A percentile compares a stretch with the other conserved stretches of the same genome.
phyloP scores from a whole-genome alignment of 805 yeast genomes.

The Yarrowia alimentaria region DNA sequence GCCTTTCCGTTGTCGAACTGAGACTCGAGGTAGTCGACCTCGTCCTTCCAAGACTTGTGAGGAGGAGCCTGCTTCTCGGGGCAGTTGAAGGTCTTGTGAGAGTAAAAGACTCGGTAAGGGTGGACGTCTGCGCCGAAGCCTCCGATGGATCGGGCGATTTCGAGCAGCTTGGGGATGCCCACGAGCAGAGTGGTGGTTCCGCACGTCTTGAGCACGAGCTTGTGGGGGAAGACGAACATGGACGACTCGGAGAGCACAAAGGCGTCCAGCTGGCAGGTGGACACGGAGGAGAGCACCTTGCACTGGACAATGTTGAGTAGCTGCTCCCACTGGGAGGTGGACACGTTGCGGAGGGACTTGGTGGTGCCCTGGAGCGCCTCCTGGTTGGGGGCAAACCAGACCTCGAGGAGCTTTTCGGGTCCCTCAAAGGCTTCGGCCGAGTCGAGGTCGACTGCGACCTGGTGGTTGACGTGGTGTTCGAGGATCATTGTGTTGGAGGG shows the following conservation, averaged over 20 bases:
- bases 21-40: constrained; percentile 64
- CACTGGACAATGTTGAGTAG: constrained; percentile 82
- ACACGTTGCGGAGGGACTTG: constrained; percentile 57
- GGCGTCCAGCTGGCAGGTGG: constrained; percentile 68
- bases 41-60: constrained; percentile 82
- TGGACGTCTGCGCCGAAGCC: constrained; percentile 42
- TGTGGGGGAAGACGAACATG: constrained; percentile 82
- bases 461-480: constrained; percentile 60
- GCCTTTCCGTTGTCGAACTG: constrained; percentile 62
- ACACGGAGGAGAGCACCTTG: constrained; percentile 77
- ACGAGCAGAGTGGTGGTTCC: constrained; percentile 91
- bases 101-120: constrained; percentile 75
- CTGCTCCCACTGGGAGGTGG: constrained; percentile 64
- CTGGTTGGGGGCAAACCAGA: constrained; percentile 72
- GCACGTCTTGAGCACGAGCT: constrained; percentile 85
- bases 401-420: constrained; percentile 88
- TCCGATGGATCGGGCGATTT: constrained; percentile 46
- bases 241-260: constrained; percentile 87
- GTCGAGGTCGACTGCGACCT: constrained; percentile 72
- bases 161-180: constrained; percentile 66
- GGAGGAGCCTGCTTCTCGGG: constrained; percentile 80
- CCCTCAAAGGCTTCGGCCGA: constrained; percentile 95
- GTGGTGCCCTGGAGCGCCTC: constrained; percentile 40
- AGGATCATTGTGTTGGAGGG: constrained; percentile 6
- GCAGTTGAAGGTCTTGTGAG: constrained; percentile 89